A percentile compares a stretch with the other conserved stretches of the same genome.
Conservation (phyloP, 108 stramenopile genomes). For the Pseudonitzschia multiseries region DNA sequence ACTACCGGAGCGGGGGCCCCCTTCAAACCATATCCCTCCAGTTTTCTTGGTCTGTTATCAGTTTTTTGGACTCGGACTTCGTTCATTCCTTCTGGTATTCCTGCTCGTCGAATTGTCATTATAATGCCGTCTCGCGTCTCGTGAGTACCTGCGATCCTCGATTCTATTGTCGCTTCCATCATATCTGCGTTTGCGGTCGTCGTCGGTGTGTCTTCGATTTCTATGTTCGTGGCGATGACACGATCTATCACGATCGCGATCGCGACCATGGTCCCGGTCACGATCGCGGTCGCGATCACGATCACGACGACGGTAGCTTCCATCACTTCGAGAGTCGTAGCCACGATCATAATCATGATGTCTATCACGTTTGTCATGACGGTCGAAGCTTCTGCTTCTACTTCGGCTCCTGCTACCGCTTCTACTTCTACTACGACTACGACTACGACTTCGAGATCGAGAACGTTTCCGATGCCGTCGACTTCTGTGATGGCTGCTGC, state of each 20-base stretch:
- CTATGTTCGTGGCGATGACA: constrained; percentile 13
- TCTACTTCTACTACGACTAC: constrained; percentile 20
- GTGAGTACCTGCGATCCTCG: neutral
- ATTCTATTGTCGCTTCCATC: neutral
- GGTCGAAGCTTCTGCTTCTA: neutral
- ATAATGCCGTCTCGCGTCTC: constrained; percentile 6
- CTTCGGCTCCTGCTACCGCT: constrained; percentile 1
- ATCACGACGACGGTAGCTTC: neutral
- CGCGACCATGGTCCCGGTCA: neutral
- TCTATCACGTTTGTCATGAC: constrained; percentile 11
- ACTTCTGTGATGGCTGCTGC: constrained; percentile 9
- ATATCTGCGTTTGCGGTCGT: neutral
- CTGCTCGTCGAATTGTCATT: neutral
- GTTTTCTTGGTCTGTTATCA: constrained; percentile 15
- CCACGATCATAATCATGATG: constrained; percentile 25
- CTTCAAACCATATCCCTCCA: constrained; percentile 59
- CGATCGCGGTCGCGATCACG: neutral
- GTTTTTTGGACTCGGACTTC: neutral
- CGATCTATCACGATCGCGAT: neutral
- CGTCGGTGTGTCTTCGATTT: constrained; percentile 21
- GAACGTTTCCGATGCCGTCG: constrained; percentile 25
- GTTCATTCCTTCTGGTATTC: neutral
- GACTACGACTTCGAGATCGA: constrained; percentile 19
- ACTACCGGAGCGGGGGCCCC: constrained; percentile 17
- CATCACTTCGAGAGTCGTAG: constrained; percentile 14